These are phyloP conservation scores for Paraphoma chrysanthemicola DNA, from an alignment of 2,329 filamentous ascomycete genomes.

Conservation along the genomic window DNA sequence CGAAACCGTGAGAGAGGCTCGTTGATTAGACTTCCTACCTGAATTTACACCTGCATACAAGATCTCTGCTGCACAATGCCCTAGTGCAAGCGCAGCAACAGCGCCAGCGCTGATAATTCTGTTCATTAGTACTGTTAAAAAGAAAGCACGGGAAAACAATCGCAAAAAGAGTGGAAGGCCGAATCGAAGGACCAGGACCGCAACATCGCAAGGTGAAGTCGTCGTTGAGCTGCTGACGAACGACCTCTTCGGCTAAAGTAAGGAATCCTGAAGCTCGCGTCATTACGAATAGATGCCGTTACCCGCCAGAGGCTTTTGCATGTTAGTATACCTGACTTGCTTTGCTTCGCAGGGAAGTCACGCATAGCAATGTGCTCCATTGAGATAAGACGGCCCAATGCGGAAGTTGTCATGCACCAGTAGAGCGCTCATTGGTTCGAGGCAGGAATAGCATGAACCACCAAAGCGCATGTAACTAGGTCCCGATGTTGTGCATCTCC, in stretches of 20 bases:
- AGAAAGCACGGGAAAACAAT: slow-evolving; percentile 4
- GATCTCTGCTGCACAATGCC: slow-evolving; percentile 16
- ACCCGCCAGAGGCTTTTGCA: neutral
- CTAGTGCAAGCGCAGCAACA: slow-evolving; percentile 13
- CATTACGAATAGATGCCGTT: neutral
- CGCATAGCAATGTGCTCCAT: neutral
- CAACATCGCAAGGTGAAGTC: neutral
- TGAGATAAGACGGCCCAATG: neutral
- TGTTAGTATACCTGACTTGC: slow-evolving; percentile 1
- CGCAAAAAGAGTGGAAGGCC: neutral
- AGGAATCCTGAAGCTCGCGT: too few species aligned
- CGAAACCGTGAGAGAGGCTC: too few species aligned
- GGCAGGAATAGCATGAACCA: neutral
- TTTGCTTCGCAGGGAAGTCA: neutral
- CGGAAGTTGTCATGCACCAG: neutral
- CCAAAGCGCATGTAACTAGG: neutral
- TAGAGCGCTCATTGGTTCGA: neutral
- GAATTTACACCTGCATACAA: slow-evolving; percentile 32
- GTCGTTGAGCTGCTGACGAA: neutral
- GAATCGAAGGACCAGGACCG: neutral
- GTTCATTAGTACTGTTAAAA: slow-evolving; percentile 4
- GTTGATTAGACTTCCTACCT: slow-evolving; percentile 6
- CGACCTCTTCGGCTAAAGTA: neutral
- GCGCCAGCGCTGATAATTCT: slow-evolving; percentile 15
- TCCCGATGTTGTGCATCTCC: neutral